Conservation (phyloP, 1,284 basidiomycete species). For the Ganoderma leucocontextum region DNA sequence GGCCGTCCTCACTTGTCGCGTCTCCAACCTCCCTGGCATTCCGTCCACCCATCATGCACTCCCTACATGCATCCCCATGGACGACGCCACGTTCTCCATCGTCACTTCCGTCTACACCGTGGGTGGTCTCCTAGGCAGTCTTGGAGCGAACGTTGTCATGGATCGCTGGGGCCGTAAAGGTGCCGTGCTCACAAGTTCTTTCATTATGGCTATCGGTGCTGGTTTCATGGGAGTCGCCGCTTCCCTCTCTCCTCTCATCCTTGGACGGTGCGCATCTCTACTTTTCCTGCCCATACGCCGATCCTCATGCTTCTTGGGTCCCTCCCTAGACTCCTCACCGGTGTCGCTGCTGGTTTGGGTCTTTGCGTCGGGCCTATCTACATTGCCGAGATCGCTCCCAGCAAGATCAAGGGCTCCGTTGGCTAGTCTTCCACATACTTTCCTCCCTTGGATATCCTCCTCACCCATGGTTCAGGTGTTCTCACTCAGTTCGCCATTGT, state of each 20-base stretch:
- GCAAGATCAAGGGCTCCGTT: slow-evolving; percentile 75
- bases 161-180: slow-evolving; percentile 74
- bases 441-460: background rate
- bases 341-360: slow-evolving; percentile 84
- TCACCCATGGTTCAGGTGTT: slow-evolving; percentile 60
- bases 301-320: background rate
- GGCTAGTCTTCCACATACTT: slow-evolving; percentile 50
- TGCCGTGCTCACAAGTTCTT: slow-evolving; percentile 66
- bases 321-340: slow-evolving; percentile 71
- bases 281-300: background rate
- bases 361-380: slow-evolving; percentile 90
- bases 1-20: slow-evolving; percentile 74
- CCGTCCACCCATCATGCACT: slow-evolving; percentile 44
- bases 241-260: slow-evolving; percentile 61
- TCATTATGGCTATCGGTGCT: slow-evolving; percentile 67
- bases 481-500: slow-evolving; percentile 91
- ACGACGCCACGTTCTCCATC: slow-evolving; percentile 76
- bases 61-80: slow-evolving; percentile 81
- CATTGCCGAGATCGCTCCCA: slow-evolving; percentile 83
- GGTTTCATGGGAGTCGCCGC: slow-evolving; percentile 71
- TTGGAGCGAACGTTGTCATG: slow-evolving; percentile 75
- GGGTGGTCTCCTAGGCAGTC: slow-evolving; percentile 86
- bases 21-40: slow-evolving; percentile 27
- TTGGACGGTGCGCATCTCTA: slow-evolving; percentile 69
- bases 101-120: slow-evolving; percentile 88